Percentiles rank a stretch among this genome's conserved stretches.
These are phyloP conservation scores for Zymoseptoria pseudotritici DNA, from an alignment of 2,329 filamentous ascomycete genomes.

Conservation along the genomic window DNA sequence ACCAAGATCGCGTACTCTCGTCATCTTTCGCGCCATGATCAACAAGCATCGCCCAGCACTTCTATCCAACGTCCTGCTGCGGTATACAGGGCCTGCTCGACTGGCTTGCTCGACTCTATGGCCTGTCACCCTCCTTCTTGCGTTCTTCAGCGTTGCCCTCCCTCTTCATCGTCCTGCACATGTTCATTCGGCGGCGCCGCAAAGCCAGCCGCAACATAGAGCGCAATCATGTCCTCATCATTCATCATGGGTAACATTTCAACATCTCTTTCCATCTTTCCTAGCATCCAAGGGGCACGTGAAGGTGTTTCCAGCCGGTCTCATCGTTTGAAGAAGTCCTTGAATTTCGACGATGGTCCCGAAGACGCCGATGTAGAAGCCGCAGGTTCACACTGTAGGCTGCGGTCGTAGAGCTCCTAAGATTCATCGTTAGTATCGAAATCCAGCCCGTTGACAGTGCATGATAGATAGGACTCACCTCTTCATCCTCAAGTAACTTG, in stretches of 20 bases:
- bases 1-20: no score
- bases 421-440: conserved; percentile 9
- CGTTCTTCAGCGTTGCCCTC: neutral
- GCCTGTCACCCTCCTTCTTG: no score
- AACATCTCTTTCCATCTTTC: neutral
- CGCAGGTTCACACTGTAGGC: conserved; percentile 44
- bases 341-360: conserved; percentile 32
- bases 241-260: neutral
- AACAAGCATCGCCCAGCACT: no score
- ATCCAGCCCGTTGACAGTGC: neutral
- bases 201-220: neutral
- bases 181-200: neutral
- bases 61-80: no score
- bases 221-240: neutral
- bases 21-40: no score
- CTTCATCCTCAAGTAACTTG: conserved; percentile 75
- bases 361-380: conserved; percentile 24
- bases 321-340: conserved; percentile 42
- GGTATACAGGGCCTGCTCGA: no score
- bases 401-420: conserved; percentile 54
- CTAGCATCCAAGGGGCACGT: neutral
- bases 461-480: conserved; percentile 51
- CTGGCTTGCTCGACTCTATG: no score
- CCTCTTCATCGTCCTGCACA: neutral
- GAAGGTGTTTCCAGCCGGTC: neutral